These are phyloP conservation scores for Fraxinus quadrangulata DNA, from an alignment of 257 asterid species.

Conservation along the genomic window DNA sequence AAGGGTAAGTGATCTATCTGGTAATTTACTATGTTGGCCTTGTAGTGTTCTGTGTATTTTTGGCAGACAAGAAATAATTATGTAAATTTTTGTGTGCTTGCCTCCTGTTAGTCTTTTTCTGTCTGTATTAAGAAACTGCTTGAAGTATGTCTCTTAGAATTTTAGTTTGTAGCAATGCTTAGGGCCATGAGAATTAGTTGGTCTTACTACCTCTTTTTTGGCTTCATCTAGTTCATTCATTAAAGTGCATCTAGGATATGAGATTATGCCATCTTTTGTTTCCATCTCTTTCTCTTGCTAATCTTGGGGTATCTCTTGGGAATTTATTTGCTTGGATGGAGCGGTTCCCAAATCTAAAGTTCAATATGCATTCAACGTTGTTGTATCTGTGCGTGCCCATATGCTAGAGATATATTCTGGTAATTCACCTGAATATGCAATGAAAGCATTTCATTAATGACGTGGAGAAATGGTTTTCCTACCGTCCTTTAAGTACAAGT, in stretches of 20 bases:
- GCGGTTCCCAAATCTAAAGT: not conserved
- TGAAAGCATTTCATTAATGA: not conserved
- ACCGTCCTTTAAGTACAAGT: not conserved
- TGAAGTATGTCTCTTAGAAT: not conserved
- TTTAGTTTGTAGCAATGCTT: not conserved
- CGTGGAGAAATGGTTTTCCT: not conserved
- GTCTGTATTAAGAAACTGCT: not conserved
- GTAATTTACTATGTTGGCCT: conserved; percentile 1
- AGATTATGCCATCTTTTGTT: not conserved
- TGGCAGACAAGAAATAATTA: not conserved
- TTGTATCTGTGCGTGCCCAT: not conserved
- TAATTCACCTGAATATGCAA: not conserved
- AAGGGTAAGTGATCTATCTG: conserved; percentile 51
- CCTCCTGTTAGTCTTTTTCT: not conserved
- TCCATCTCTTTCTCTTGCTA: not conserved
- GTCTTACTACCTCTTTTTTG: not conserved
- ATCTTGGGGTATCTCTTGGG: not conserved
- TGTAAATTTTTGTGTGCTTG: not conserved
- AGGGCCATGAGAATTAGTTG: not conserved
- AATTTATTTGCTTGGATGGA: not conserved
- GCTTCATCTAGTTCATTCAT: not conserved
- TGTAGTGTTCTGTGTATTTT: not conserved
- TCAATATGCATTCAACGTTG: not conserved
- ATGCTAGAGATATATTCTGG: not conserved
- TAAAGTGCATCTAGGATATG: not conserved